These are phyloP conservation scores for Paratrypanosoma confusum DNA, from an alignment of 208 protist species.

Conservation along the genomic window DNA sequence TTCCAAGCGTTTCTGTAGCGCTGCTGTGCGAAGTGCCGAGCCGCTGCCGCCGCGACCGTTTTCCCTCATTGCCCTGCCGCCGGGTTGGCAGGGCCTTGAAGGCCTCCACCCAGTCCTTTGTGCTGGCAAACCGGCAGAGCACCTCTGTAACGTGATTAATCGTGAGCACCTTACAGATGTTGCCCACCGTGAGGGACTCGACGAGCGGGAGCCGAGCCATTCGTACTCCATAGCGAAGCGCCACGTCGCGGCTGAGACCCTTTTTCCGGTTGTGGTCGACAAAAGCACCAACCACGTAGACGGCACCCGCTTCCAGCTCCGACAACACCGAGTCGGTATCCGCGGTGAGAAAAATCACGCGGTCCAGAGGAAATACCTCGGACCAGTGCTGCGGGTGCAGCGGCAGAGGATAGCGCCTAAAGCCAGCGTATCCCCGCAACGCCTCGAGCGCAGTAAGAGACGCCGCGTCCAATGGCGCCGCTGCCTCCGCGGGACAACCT, in stretches of 20 bases:
- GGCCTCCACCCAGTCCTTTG: conserved; percentile 41
- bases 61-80: conserved; percentile 31
- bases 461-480: too few species aligned
- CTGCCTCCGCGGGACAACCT: conserved; percentile 14
- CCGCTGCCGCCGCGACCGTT: too few species aligned
- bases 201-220: conserved; percentile 66
- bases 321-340: conserved; percentile 55
- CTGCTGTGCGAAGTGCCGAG: too few species aligned
- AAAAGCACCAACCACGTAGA: conserved; percentile 83
- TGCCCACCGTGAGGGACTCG: conserved; percentile 67
- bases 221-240: conserved; percentile 47
- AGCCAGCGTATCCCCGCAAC: conserved; percentile 53
- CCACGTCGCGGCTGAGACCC: conserved; percentile 41
- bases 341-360: conserved; percentile 67
- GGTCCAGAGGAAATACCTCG: conserved; percentile 21
- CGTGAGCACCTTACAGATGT: conserved; percentile 82
- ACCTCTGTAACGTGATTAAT: conserved; percentile 82
- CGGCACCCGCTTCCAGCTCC: conserved; percentile 31
- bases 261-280: conserved; percentile 85
- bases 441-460: conserved; percentile 11
- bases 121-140: conserved; percentile 38
- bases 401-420: conserved; percentile 36
- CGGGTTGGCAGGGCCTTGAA: conserved; percentile 69
- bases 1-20: too few species aligned
- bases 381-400: conserved; percentile 52